A percentile compares a stretch with the other conserved stretches of the same genome.
These are phyloP conservation scores for Chlorella ohadii DNA, from an alignment of 139 green algal species.

Conservation along the genomic window DNA sequence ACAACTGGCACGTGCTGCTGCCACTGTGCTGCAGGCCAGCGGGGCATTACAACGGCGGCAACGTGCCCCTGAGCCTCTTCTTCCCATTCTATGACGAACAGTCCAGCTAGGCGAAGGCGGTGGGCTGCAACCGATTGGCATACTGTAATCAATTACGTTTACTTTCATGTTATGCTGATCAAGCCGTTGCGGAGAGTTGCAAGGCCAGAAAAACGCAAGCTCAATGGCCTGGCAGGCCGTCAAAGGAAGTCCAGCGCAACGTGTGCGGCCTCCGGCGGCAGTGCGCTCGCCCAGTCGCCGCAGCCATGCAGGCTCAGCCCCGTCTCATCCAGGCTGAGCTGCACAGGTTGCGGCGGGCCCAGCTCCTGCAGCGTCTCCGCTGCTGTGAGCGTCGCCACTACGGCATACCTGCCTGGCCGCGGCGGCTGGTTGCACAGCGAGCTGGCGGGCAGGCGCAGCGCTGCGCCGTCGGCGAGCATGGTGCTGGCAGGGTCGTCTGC, in stretches of 20 bases:
- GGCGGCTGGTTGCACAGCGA: slow-evolving; percentile 40
- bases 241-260: slow-evolving; percentile 2
- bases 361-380: not conserved
- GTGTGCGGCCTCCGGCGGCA: not conserved
- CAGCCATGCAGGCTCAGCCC: slow-evolving; percentile 2
- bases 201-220: not conserved
- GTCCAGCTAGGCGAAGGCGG: too few relatives aligned
- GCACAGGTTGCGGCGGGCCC: not conserved
- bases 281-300: not conserved
- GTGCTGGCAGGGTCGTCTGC: not conserved
- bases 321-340: not conserved
- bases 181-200: too few relatives aligned
- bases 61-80: not conserved
- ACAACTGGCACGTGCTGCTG: not conserved
- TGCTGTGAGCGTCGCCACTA: not conserved
- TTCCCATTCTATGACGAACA: slow-evolving; percentile 7
- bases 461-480: not conserved
- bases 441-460: slow-evolving; percentile 4
- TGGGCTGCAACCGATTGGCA: too few relatives aligned
- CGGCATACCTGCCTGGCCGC: not conserved
- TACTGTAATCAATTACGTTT: too few relatives aligned
- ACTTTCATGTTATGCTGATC: too few relatives aligned
- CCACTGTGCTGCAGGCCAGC: not conserved
- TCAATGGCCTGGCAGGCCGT: too few relatives aligned
- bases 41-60: slow-evolving; percentile 10